Conservation (phyloP, 129 eudicot species). For the Lonicera japonica region DNA sequence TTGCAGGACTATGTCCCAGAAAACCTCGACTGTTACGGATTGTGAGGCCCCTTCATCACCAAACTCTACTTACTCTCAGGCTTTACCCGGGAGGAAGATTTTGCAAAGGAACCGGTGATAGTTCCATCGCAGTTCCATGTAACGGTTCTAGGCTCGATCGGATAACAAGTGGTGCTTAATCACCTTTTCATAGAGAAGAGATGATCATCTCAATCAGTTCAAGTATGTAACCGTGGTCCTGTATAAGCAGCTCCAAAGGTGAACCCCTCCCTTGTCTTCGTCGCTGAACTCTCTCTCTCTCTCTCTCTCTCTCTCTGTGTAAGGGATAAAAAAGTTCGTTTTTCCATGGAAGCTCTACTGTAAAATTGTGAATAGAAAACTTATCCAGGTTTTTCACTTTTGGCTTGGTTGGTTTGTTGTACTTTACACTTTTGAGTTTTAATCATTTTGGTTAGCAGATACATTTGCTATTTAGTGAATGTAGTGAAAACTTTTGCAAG, state of each 20-base stretch:
- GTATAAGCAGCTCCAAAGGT: slow-evolving; percentile 53
- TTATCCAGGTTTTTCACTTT: background rate
- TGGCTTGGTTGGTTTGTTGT: background rate
- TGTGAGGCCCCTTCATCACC: slow-evolving; percentile 62
- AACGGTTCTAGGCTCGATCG: slow-evolving; percentile 28
- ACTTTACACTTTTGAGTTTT: background rate
- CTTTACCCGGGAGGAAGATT: slow-evolving; percentile 44
- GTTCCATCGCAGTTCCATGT: slow-evolving; percentile 50
- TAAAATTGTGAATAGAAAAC: slow-evolving; percentile 17
- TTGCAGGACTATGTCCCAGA: slow-evolving; percentile 57
- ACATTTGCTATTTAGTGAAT: background rate
- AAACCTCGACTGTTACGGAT: slow-evolving; percentile 46
- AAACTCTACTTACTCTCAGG: slow-evolving; percentile 44
- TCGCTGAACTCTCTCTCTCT: too few relatives aligned
- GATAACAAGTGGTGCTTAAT: slow-evolving; percentile 53
- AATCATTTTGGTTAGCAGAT: background rate
- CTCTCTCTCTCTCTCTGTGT: too few relatives aligned
- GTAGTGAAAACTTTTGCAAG: background rate
- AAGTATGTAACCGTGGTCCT: slow-evolving; percentile 66
- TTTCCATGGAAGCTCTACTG: slow-evolving; percentile 3
- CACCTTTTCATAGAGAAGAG: slow-evolving; percentile 56
- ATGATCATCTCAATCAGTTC: slow-evolving; percentile 41
- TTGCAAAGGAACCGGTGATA: slow-evolving; percentile 40
- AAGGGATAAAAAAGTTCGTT: background rate
- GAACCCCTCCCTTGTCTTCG: background rate